phyloP scores from a whole-genome alignment of 108 stramenopile genomes.

The Aurantiochytrium sp. region DNA sequence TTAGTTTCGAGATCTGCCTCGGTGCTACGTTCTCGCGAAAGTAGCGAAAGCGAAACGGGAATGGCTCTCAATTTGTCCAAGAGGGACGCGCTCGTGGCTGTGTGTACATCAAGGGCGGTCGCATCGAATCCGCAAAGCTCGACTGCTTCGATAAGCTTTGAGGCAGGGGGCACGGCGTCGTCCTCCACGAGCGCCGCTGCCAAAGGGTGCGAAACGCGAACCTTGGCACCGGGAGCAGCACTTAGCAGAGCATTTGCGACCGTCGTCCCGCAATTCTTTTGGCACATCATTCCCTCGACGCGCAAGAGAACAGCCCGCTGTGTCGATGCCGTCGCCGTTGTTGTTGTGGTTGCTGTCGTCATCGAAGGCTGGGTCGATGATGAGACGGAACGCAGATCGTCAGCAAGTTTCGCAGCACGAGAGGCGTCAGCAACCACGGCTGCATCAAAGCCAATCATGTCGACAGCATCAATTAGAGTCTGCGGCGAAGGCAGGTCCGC shows the following conservation, averaged over 20 bases:
- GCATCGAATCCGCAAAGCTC: neutral
- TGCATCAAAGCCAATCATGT: neutral
- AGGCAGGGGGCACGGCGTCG: neutral
- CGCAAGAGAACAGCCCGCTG: constrained; percentile 25
- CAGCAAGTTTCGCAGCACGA: neutral
- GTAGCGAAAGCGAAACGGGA: neutral
- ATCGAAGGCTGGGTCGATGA: neutral
- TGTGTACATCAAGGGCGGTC: neutral
- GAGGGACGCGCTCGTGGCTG: neutral
- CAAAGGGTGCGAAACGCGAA: constrained; percentile 31
- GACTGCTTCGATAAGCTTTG: neutral
- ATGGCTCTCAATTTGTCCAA: neutral
- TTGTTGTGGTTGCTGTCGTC: neutral
- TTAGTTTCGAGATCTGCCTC: too few species aligned
- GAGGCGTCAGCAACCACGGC: neutral
- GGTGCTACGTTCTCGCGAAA: too few species aligned
- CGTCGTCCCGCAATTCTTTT: constrained; percentile 69
- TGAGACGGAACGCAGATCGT: neutral
- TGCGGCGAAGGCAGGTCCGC: constrained; percentile 5
- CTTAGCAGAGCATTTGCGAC: constrained; percentile 25
- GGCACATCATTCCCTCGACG: constrained; percentile 86
- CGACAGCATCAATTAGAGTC: neutral
- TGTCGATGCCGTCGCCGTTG: too few species aligned
- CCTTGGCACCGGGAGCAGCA: neutral
- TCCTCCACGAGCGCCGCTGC: neutral